These are phyloP conservation scores for Cucumis sativus DNA, from an alignment of 306 rosid species.

Conservation along the genomic window Cucumber_9930_V3 NC_026658.2:8037501-8038000, in stretches of 20 bases:
- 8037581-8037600: neutral
- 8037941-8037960: slow-evolving; percentile 75
- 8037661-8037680: neutral
- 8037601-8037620: neutral
- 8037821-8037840: slow-evolving; percentile 6
- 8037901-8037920: slow-evolving; percentile 77
- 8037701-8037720: neutral
- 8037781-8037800: neutral
- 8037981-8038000: slow-evolving; percentile 69
- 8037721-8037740: neutral
- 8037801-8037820: neutral
- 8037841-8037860: slow-evolving; percentile 1
- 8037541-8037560: slow-evolving; percentile 92
- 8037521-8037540: slow-evolving; percentile 90
- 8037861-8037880: slow-evolving; percentile 75
- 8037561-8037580: slow-evolving; percentile 29
- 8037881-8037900: slow-evolving; percentile 52
- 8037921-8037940: slow-evolving; percentile 50
- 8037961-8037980: slow-evolving; percentile 86
- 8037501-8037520: slow-evolving; percentile 73
- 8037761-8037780: neutral
- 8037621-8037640: neutral
- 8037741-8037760: neutral
- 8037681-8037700: neutral
- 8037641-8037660: neutral